Evolutionary conservation across 2,329 filamentous ascomycete species (phyloP), one percentile per base, ranked within the genome.

Genomic region (Colletotrichum cuscutae): DNA sequence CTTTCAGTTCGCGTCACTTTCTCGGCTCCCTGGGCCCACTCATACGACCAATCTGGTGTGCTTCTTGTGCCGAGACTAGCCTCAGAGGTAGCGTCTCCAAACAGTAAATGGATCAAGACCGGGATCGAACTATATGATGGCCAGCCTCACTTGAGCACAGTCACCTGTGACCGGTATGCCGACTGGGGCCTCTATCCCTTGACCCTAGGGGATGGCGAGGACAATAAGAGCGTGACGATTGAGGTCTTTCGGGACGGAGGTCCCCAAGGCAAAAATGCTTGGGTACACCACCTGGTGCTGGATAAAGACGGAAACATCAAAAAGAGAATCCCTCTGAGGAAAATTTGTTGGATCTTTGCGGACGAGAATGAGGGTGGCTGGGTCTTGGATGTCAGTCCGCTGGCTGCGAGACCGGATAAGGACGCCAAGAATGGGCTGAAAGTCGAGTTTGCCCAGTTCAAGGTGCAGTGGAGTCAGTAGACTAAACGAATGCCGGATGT

Each of bases 81-180:
- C 76, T 84, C 75, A 72, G 76, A 75, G 73, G 62, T 76, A 30
- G 73, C 77, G 15, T 65, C 77, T 26, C 79, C 81, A 4, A 81
- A 80, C 26, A 80, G 84, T 56, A 91, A 93, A 77, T 96, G 94
- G 93, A 87, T 97, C 80, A 97, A 97, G 82, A 89, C 92, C 1
- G 94, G 94, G 62, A 89, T 97, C 75, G 94, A 96, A 81, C 90
- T 90, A 81, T 93, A 92, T 82, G 83, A 92, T 70, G 86, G 85
- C 71, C 81, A 82, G 63, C 88, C 92, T 1, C 89, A 91, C 77
- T 83, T 95, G 19, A 92, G 91, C 74, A 92, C 92, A 7, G 94
- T 95, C 0, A 87, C 88, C 6, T 94, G 91, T 76, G 93, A 95
- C 80, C 81, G 83, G 52, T 95, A 88, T 86, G 90, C 93, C 1